phyloP scores from a whole-genome alignment of 2,329 filamentous ascomycete species.

The Aspergillus sp. region DNA sequence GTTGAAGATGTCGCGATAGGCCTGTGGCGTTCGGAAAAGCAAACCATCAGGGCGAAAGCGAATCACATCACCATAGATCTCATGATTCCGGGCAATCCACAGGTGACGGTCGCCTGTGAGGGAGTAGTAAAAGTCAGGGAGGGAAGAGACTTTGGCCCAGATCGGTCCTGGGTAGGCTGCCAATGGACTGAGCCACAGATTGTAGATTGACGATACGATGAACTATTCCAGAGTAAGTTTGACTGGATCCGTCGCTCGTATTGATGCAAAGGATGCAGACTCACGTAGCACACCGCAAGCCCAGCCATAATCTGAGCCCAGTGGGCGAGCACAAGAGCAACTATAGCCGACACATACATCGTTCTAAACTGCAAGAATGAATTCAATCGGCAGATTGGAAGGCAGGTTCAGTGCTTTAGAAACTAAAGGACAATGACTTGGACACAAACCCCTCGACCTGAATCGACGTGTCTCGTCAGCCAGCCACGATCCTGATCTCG shows the following conservation, averaged over 20 bases:
- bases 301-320: not conserved
- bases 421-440: too few relatives aligned
- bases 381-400: too few relatives aligned
- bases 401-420: too few relatives aligned
- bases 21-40: slow-evolving; percentile 5
- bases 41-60: slow-evolving; percentile 9
- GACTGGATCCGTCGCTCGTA: too few relatives aligned
- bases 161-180: slow-evolving; percentile 5
- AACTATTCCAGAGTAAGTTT: not conserved
- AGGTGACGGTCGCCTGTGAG: slow-evolving; percentile 3
- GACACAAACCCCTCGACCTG: too few relatives aligned
- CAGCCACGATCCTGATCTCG: too few relatives aligned
- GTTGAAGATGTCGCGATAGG: slow-evolving; percentile 13
- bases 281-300: not conserved
- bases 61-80: slow-evolving; percentile 3
- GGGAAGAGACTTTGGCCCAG: not conserved
- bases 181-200: slow-evolving; percentile 5
- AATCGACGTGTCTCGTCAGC: too few relatives aligned
- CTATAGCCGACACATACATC: not conserved
- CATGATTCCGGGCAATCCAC: slow-evolving; percentile 9
- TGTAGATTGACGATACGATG: not conserved
- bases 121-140: slow-evolving; percentile 10
- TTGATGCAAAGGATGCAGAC: not conserved
- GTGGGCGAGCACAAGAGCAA: not conserved
- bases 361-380: not conserved